A percentile compares a stretch with the other conserved stretches of the same genome.
These are phyloP conservation scores for Odonthalia washingtoniensis DNA, from an alignment of 31 red algal species.

Conservation along the genomic window DNA sequence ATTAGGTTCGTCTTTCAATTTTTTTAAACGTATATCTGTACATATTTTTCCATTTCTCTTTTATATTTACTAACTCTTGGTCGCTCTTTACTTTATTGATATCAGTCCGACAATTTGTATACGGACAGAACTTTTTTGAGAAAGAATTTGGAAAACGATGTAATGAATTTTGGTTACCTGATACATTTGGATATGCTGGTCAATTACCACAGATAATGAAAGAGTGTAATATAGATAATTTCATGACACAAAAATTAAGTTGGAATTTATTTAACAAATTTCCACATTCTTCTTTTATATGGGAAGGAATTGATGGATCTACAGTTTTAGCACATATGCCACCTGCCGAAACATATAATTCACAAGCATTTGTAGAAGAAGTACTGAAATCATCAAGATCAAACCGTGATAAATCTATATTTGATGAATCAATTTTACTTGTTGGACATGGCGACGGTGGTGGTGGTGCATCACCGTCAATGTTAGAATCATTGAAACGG, in stretches of 20 bases:
- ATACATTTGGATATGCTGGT: conserved; percentile 75
- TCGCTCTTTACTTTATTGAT: too few species aligned
- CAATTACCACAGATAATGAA: conserved; percentile 84
- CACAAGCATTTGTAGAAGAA: conserved; percentile 72
- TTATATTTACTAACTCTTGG: too few species aligned
- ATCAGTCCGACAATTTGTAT: conserved; percentile 76
- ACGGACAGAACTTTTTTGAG: conserved; percentile 79
- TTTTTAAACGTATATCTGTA: too few species aligned
- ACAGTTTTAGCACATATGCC: conserved; percentile 84
- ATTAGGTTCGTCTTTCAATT: too few species aligned
- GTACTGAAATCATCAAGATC: conserved; percentile 53
- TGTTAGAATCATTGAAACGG: conserved; percentile 76
- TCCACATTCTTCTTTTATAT: conserved; percentile 72
- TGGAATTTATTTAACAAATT: conserved; percentile 81
- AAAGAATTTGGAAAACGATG: conserved; percentile 52
- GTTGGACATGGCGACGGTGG: conserved; percentile 92
- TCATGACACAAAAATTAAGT: conserved; percentile 85
- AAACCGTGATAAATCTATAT: conserved; percentile 62
- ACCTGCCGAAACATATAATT: conserved; percentile 76
- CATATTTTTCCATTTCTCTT: too few species aligned
- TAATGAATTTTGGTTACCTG: conserved; percentile 82
- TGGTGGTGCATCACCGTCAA: conserved; percentile 80
- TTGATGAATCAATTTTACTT: conserved; percentile 75
- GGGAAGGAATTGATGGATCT: conserved; percentile 87
- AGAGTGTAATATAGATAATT: conserved; percentile 59